Conservation (phyloP, 208 protist genomes). For the Leptomonas seymouri region DNA sequence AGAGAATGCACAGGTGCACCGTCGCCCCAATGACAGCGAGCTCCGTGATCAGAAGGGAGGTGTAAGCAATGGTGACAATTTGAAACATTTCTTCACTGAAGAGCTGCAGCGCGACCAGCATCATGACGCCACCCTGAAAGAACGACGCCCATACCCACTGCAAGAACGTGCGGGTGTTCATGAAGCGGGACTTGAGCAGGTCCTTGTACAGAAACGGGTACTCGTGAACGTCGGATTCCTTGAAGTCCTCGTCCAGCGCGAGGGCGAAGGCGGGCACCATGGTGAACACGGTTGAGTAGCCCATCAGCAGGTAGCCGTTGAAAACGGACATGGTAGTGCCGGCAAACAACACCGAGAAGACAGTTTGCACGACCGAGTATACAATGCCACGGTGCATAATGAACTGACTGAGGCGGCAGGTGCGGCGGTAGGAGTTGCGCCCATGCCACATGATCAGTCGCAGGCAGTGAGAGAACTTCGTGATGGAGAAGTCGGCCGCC, state of each 20-base stretch:
- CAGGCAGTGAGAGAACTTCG: slow-evolving; percentile 93
- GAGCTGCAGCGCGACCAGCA: slow-evolving; percentile 94
- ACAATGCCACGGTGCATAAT: slow-evolving; percentile 99
- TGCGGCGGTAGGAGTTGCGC: slow-evolving; percentile 92
- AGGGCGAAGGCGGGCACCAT: slow-evolving; percentile 98
- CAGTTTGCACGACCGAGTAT: slow-evolving; percentile 97
- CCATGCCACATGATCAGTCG: slow-evolving; percentile 92
- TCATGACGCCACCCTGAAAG: slow-evolving; percentile 96
- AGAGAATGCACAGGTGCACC: slow-evolving; percentile 91
- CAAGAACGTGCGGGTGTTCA: slow-evolving; percentile 88
- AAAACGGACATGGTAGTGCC: slow-evolving; percentile 98
- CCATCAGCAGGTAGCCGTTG: slow-evolving; percentile 95
- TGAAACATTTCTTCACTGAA: slow-evolving; percentile 96
- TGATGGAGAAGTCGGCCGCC: slow-evolving; percentile 98
- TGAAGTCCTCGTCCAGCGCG: slow-evolving; percentile 97
- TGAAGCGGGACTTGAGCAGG: slow-evolving; percentile 94
- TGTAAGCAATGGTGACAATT: slow-evolving; percentile 98
- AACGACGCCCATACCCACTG: slow-evolving; percentile 87
- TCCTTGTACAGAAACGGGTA: slow-evolving; percentile 98
- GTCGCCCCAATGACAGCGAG: slow-evolving; percentile 95
- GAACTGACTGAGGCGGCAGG: slow-evolving; percentile 95
- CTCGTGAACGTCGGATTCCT: slow-evolving; percentile 88
- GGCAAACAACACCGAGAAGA: slow-evolving; percentile 98
- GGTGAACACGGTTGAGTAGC: slow-evolving; percentile 98
- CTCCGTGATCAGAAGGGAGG: slow-evolving; percentile 97